Evolutionary conservation across 2,329 filamentous ascomycete species (phyloP).

Genomic region (Talaromyces sp.): DNA sequence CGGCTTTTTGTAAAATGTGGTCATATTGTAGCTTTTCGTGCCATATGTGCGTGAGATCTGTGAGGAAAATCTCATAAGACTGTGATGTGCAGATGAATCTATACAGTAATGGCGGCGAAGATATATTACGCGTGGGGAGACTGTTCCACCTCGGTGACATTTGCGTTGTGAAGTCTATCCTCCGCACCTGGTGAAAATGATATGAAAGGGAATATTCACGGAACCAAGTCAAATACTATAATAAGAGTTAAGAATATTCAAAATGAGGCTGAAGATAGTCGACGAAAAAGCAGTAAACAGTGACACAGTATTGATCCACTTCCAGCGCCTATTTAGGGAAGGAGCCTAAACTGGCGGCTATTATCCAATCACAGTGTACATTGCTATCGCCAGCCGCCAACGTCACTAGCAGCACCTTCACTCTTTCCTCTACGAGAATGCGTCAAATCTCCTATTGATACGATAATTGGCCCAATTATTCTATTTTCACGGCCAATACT

Average conservation of each 20-base stretch:
- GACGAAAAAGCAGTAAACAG: neutral
- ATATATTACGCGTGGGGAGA: slow-evolving; percentile 27
- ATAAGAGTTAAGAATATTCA: neutral
- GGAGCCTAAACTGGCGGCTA: slow-evolving; percentile 20
- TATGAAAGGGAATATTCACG: neutral
- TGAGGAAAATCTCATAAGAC: slow-evolving; percentile 54
- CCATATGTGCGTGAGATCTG: slow-evolving; percentile 60
- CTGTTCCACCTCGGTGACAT: slow-evolving; percentile 39
- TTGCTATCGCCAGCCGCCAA: slow-evolving; percentile 9
- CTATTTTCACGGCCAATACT: neutral
- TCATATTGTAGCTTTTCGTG: slow-evolving; percentile 47
- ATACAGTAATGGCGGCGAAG: slow-evolving; percentile 38
- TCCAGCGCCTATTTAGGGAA: neutral
- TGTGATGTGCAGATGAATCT: slow-evolving; percentile 32
- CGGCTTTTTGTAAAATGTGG: slow-evolving; percentile 50
- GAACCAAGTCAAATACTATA: neutral
- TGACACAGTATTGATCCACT: slow-evolving; percentile 5
- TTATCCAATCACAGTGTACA: slow-evolving; percentile 20
- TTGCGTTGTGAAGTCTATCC: neutral
- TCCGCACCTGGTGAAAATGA: neutral
- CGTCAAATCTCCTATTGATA: neutral
- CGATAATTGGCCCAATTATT: neutral
- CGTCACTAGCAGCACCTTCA: neutral
- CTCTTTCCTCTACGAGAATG: neutral
- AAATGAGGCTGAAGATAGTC: no score